Conservation (phyloP, 805 yeast genomes). For the Starmerella ratchasimensis region DNA sequence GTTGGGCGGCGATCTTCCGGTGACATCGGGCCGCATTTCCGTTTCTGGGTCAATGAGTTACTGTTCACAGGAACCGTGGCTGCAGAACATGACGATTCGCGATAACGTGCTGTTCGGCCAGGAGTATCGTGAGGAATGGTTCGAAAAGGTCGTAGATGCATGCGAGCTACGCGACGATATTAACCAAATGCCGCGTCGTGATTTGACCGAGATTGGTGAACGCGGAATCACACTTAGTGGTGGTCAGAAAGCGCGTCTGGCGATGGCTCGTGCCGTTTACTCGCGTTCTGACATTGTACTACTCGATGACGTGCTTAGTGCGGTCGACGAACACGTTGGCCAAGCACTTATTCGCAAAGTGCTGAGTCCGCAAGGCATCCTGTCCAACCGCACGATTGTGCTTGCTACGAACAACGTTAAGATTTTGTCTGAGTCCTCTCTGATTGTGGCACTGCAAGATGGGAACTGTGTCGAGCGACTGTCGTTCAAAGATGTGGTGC, state of each 20-base stretch:
- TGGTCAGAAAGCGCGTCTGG: constrained; percentile 86
- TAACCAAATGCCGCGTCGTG: constrained; percentile 66
- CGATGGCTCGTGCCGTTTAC: constrained; percentile 86
- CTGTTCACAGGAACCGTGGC: constrained; percentile 86
- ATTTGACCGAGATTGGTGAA: constrained; percentile 81
- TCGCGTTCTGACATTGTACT: constrained; percentile 81
- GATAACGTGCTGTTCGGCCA: constrained; percentile 73
- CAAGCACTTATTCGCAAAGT: constrained; percentile 50
- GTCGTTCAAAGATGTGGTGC: neutral
- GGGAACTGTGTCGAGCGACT: constrained; percentile 26
- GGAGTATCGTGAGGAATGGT: constrained; percentile 60
- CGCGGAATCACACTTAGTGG: constrained; percentile 92
- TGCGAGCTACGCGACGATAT: constrained; percentile 73
- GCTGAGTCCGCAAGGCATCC: constrained; percentile 63
- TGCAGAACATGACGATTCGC: constrained; percentile 74
- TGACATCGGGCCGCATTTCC: constrained; percentile 51
- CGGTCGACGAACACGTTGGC: constrained; percentile 92
- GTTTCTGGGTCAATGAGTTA: constrained; percentile 64
- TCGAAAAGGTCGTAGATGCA: constrained; percentile 39
- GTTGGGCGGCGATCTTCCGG: constrained; percentile 62
- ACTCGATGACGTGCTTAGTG: constrained; percentile 82
- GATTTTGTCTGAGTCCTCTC: constrained; percentile 55
- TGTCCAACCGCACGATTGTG: constrained; percentile 57
- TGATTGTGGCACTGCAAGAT: constrained; percentile 47
- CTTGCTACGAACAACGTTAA: constrained; percentile 72